These are phyloP conservation scores for Fusarium chlamydosporum DNA, from an alignment of 2,329 filamentous ascomycete species.

Conservation along the genomic window DNA sequence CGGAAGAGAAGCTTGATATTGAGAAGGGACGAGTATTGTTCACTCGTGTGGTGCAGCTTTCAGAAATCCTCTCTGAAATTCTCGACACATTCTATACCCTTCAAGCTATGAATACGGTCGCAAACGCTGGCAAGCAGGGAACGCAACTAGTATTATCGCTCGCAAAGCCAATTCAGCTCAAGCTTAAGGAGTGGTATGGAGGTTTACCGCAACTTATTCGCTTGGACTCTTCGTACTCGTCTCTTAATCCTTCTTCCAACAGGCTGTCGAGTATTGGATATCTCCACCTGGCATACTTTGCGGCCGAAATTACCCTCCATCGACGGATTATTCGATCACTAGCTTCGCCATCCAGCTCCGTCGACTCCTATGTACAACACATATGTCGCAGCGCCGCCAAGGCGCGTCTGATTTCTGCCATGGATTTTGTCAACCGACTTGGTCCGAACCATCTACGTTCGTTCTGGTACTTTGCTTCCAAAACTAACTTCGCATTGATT, in stretches of 20 bases:
- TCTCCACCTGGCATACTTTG: slow-evolving; percentile 92
- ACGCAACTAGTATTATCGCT: slow-evolving; percentile 80
- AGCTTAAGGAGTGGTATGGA: slow-evolving; percentile 86
- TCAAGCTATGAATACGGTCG: slow-evolving; percentile 78
- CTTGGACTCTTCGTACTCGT: slow-evolving; percentile 72
- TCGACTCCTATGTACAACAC: slow-evolving; percentile 87
- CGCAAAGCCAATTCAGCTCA: slow-evolving; percentile 85
- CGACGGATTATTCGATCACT: slow-evolving; percentile 90
- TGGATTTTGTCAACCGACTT: slow-evolving; percentile 97
- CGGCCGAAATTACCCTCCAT: slow-evolving; percentile 93
- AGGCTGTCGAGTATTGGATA: slow-evolving; percentile 77
- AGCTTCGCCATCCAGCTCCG: slow-evolving; percentile 57
- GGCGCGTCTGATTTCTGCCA: slow-evolving; percentile 91
- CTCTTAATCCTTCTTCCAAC: slow-evolving; percentile 55
- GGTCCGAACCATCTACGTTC: slow-evolving; percentile 87
- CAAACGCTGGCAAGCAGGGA: slow-evolving; percentile 75
- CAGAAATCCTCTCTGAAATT: slow-evolving; percentile 82
- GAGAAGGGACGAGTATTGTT: slow-evolving; percentile 79
- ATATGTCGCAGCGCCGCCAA: slow-evolving; percentile 96
- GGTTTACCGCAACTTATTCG: slow-evolving; percentile 73
- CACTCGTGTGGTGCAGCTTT: slow-evolving; percentile 80
- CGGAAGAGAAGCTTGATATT: slow-evolving; percentile 74
- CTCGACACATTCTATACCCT: slow-evolving; percentile 87
- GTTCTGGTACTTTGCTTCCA: slow-evolving; percentile 92
- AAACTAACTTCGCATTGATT: slow-evolving; percentile 93